Evolutionary conservation across 2,329 filamentous ascomycete species (phyloP).

Genomic region (Talaromyces sp.): DNA sequence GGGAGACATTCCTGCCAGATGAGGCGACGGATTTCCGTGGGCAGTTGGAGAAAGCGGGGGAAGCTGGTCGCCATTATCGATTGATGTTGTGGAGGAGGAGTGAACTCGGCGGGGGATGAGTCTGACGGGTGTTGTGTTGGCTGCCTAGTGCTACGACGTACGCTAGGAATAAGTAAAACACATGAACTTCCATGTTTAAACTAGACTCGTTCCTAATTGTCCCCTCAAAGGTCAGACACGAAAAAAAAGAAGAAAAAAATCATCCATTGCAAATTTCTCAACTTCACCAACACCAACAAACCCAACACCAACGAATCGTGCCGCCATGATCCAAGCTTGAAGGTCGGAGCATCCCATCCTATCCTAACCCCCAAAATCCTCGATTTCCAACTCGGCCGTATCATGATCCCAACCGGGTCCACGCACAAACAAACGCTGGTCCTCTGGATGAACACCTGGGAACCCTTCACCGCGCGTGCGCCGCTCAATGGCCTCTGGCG

Average conservation of each 20-base stretch:
- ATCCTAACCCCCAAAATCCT: slow-evolving; percentile 7
- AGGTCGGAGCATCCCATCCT: no score
- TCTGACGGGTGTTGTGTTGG: no score
- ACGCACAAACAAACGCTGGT: slow-evolving; percentile 23
- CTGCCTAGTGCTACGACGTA: no score
- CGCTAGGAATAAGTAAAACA: no score
- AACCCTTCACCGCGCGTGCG: slow-evolving; percentile 26
- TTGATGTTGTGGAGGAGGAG: no score
- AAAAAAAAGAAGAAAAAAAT: not conserved
- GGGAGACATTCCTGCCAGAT: no score
- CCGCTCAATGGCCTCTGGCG: slow-evolving; percentile 2
- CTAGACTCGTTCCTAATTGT: not conserved
- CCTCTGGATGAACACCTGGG: slow-evolving; percentile 19
- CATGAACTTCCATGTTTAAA: no score
- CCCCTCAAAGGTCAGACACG: no score
- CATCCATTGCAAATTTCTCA: not conserved
- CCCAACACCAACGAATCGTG: not conserved
- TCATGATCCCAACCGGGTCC: slow-evolving; percentile 31
- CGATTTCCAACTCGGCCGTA: slow-evolving; percentile 27
- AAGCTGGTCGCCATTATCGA: no score
- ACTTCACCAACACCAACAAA: not conserved
- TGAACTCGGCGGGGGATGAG: no score
- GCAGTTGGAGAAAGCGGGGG: no score
- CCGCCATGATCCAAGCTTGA: not conserved
- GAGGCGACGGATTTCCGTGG: no score